Conservation (phyloP, 805 yeast genomes). For the Aciculoconidium aculeatum region DNA sequence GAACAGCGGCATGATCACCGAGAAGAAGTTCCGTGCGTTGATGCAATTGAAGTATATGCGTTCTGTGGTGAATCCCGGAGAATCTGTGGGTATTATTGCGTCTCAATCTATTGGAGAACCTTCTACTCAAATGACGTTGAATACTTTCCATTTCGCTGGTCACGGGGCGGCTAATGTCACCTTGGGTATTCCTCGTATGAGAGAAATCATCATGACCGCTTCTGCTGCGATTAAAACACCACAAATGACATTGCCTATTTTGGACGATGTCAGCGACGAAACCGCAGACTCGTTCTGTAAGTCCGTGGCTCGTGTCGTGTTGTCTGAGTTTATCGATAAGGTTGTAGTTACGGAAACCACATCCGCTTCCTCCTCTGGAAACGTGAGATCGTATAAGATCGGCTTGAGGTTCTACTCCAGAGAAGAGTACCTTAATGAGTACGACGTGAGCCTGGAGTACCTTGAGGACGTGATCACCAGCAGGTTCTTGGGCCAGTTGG, state of each 20-base stretch:
- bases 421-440: conserved; percentile 77
- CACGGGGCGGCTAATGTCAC: conserved; percentile 99
- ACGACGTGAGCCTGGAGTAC: conserved; percentile 77
- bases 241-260: conserved; percentile 90
- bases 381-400: conserved; percentile 69
- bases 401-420: conserved; percentile 69
- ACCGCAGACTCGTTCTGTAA: conserved; percentile 92
- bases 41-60: conserved; percentile 99
- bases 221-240: conserved; percentile 96
- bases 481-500: conserved; percentile 65
- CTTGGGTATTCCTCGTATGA: conserved; percentile 98
- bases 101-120: conserved; percentile 99
- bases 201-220: conserved; percentile 99
- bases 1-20: conserved; percentile 46
- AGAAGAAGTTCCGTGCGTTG: conserved; percentile 85
- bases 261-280: conserved; percentile 72
- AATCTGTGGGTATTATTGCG: conserved; percentile 96
- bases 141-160: conserved; percentile 98
- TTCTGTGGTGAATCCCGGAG: conserved; percentile 93
- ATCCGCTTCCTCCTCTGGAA: conserved; percentile 47
- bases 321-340: conserved; percentile 84
- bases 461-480: conserved; percentile 63
- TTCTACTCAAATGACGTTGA: conserved; percentile 97
- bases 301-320: conserved; percentile 74
- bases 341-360: conserved; percentile 86